Evolutionary conservation across 139 green algal genomes (phyloP).

Genomic region (Choricystis sp.): DNA sequence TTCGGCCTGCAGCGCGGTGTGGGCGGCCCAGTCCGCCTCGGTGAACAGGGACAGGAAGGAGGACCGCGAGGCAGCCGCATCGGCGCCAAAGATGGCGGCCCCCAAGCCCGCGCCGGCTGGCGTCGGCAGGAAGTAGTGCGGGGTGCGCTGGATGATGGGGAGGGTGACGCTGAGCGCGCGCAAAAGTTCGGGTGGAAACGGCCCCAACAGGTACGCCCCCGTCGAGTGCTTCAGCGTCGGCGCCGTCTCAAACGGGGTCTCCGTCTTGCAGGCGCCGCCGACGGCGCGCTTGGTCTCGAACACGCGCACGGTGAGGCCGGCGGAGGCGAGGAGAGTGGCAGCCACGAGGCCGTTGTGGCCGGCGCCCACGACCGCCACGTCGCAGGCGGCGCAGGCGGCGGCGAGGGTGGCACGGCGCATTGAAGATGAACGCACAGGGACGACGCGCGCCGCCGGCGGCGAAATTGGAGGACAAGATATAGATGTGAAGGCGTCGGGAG

Average conservation of each 20-base stretch:
- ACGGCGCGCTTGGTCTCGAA: constrained; percentile 25
- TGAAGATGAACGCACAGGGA: no score
- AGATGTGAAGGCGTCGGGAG: no score
- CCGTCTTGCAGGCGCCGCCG: constrained; percentile 38
- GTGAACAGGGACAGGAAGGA: constrained; percentile 39
- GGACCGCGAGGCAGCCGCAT: constrained; percentile 5
- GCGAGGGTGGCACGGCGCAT: not conserved
- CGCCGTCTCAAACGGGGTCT: constrained; percentile 35
- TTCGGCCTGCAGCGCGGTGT: constrained; percentile 26
- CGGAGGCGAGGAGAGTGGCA: constrained; percentile 26
- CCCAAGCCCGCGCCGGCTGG: constrained; percentile 12
- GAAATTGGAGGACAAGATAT: no score
- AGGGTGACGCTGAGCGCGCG: constrained; percentile 5
- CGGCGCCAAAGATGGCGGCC: constrained; percentile 27
- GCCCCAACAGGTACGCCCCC: constrained; percentile 41
- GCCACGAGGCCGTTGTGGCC: constrained; percentile 42
- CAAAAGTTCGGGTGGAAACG: constrained; percentile 42
- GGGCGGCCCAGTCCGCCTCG: constrained; percentile 31
- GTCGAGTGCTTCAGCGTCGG: constrained; percentile 31
- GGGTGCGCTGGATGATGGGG: constrained; percentile 13
- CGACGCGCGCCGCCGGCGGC: no score
- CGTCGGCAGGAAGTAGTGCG: constrained; percentile 50
- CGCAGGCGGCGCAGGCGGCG: not conserved
- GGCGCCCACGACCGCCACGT: constrained; percentile 25
- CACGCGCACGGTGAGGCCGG: constrained; percentile 25